Evolutionary conservation across 164 flowering plant genomes (phyloP).

Genomic region (Akebia trifoliata): DNA sequence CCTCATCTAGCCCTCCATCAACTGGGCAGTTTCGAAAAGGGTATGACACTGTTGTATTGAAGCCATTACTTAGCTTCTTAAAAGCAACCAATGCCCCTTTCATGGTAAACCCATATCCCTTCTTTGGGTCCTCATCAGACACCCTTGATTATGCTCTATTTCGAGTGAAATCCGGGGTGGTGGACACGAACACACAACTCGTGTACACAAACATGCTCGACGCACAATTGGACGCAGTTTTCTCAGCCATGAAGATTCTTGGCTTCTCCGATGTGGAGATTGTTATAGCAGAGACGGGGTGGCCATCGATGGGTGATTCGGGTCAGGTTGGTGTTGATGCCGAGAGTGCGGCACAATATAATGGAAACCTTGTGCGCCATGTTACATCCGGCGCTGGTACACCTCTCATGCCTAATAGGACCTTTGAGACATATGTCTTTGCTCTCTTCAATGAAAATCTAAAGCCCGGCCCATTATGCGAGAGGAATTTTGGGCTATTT

Average conservation of each 20-base stretch:
- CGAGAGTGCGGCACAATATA: constrained; percentile 49
- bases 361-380: constrained; percentile 46
- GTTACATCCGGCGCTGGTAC: constrained; percentile 62
- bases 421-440: constrained; percentile 69
- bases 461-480: constrained; percentile 63
- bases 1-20: constrained; percentile 72
- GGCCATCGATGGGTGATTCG: constrained; percentile 66
- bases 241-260: constrained; percentile 47
- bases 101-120: constrained; percentile 75
- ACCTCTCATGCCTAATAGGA: constrained; percentile 68
- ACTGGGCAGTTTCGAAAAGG: constrained; percentile 63
- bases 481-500: constrained; percentile 67
- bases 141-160: constrained; percentile 67
- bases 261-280: constrained; percentile 58
- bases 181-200: constrained; percentile 41
- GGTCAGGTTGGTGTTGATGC: constrained; percentile 46
- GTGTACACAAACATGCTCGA: constrained; percentile 75
- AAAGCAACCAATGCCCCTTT: constrained; percentile 60
- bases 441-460: constrained; percentile 71
- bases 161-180: constrained; percentile 48
- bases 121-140: constrained; percentile 49
- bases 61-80: constrained; percentile 59
- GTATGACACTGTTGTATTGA: constrained; percentile 49
- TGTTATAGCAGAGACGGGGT: constrained; percentile 75
- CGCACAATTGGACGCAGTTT: constrained; percentile 66